Evolutionary conservation across 1,284 basidiomycete species (phyloP).

Genomic region (Cryptococcus sp.): DNA sequence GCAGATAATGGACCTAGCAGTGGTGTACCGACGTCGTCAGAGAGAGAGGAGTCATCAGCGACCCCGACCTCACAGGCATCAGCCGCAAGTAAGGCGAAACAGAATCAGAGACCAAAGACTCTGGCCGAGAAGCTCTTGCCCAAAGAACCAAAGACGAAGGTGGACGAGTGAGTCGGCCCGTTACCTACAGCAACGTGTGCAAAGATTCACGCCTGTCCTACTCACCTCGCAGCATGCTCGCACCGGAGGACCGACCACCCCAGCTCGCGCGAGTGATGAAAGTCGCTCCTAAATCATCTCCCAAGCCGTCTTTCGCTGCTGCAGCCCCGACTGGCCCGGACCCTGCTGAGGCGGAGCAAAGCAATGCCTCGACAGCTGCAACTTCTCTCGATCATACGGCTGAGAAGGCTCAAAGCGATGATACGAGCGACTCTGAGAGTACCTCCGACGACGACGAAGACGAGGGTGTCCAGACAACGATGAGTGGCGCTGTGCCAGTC

Average conservation of each 20-base stretch:
- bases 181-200: not conserved
- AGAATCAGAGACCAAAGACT: conserved; percentile 37
- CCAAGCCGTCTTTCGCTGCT: not conserved
- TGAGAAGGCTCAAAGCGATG: not conserved
- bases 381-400: not conserved
- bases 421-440: not conserved
- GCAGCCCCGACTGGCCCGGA: not conserved
- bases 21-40: conserved; percentile 2
- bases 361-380: too few species aligned
- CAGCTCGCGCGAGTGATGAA: conserved; percentile 48
- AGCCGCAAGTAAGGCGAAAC: not conserved
- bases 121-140: conserved; percentile 47
- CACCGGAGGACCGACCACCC: conserved; percentile 42
- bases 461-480: not conserved
- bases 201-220: not conserved
- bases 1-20: not conserved
- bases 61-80: not conserved
- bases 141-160: conserved; percentile 46
- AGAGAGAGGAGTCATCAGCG: not conserved
- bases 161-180: conserved; percentile 47
- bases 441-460: not conserved
- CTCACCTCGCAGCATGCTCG: conserved; percentile 41
- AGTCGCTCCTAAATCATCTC: conserved; percentile 20
- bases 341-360: too few species aligned
- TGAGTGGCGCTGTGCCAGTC: conserved; percentile 2